phyloP scores from a whole-genome alignment of 2,329 filamentous ascomycete species.

The Thielaviopsis populi region DNA sequence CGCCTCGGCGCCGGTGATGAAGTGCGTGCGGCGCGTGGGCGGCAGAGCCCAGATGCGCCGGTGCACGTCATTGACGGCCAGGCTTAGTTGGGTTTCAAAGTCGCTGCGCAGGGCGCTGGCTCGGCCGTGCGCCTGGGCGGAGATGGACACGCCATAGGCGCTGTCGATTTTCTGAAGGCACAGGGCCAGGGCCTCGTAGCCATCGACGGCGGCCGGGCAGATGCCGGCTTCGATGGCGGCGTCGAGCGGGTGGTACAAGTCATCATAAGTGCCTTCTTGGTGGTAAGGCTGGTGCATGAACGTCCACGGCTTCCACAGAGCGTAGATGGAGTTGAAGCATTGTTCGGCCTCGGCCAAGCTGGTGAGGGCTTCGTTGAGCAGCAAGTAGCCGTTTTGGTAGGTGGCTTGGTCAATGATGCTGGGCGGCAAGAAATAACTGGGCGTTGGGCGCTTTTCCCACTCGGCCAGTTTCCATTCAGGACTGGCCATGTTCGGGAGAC shows the following conservation, averaged over 20 bases:
- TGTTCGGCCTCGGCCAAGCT: neutral
- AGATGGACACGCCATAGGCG: neutral
- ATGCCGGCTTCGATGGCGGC: neutral
- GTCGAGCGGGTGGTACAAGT: conserved; percentile 8
- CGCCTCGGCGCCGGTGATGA: neutral
- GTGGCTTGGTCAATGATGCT: neutral
- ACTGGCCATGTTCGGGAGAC: neutral
- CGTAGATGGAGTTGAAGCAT: neutral
- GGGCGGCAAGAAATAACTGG: neutral
- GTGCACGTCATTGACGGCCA: neutral
- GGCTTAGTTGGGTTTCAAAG: neutral
- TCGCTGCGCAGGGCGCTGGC: neutral
- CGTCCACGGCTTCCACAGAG: conserved; percentile 1
- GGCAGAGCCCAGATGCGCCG: neutral
- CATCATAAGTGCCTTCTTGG: neutral
- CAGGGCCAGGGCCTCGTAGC: neutral
- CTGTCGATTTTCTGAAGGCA: neutral
- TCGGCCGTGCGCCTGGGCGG: neutral
- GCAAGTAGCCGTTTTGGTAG: neutral
- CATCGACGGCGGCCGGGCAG: neutral
- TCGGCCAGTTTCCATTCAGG: neutral
- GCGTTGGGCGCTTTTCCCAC: neutral
- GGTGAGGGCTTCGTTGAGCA: neutral
- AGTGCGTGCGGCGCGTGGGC: neutral
- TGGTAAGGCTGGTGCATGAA: neutral